A percentile compares a stretch with the other conserved stretches of the same genome.
Conservation (phyloP, 2,329 filamentous ascomycete species). For the Penicillium sp. region DNA sequence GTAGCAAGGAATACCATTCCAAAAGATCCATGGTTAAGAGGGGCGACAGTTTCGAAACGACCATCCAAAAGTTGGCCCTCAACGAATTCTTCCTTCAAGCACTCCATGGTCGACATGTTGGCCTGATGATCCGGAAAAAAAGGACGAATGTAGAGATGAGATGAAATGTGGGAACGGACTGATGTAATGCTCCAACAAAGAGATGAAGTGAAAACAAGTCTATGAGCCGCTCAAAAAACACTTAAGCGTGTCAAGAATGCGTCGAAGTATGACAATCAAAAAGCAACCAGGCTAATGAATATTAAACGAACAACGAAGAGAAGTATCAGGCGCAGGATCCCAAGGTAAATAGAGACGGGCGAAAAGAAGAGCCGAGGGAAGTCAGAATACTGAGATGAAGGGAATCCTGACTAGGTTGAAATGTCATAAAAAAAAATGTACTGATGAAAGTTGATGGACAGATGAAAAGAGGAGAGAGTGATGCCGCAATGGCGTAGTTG, state of each 20-base stretch:
- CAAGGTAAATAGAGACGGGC: constrained; percentile 24
- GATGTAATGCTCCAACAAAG: constrained; percentile 18
- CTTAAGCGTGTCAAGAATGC: constrained; percentile 13
- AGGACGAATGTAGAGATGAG: constrained; percentile 12
- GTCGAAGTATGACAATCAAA: constrained; percentile 17
- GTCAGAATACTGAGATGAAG: constrained; percentile 7
- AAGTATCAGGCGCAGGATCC: constrained; percentile 26
- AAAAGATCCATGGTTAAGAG: constrained; percentile 97
- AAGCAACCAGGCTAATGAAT: constrained; percentile 34
- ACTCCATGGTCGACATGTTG: constrained; percentile 34
- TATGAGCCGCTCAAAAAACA: constrained; percentile 29
- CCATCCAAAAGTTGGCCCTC: constrained; percentile 51
- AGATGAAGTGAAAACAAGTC: constrained; percentile 19
- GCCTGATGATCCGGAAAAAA: constrained; percentile 19
- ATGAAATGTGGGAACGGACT: constrained; percentile 4
- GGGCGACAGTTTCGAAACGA: constrained; percentile 86
- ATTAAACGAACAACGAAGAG: constrained; percentile 29
- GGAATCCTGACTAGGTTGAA: constrained; percentile 6
- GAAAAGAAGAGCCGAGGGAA: constrained; percentile 15
- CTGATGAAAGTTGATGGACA: constrained; percentile 25
- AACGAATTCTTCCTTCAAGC: constrained; percentile 38
- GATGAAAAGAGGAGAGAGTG: constrained; percentile 26
- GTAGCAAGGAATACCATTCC: constrained; percentile 96
- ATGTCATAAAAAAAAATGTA: constrained; percentile 26
- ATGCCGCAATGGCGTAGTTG: constrained; percentile 29